phyloP scores from a whole-genome alignment of 1,284 basidiomycete genomes.

The Trametes hirsuta region DNA sequence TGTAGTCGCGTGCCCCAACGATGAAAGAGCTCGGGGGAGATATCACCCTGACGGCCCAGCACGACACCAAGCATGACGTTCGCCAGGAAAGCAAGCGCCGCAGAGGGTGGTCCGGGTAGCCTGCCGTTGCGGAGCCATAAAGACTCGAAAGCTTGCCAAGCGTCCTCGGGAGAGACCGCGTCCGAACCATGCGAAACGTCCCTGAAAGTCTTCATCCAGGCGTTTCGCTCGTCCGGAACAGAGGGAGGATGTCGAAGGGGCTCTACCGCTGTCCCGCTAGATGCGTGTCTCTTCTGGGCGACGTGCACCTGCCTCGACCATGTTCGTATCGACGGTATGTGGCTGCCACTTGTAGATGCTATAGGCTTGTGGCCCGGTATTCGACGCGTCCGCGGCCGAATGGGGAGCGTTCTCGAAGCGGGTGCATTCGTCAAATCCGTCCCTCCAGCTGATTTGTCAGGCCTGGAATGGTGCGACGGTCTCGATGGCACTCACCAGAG shows the following conservation, averaged over 20 bases:
- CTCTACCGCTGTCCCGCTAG: constrained; percentile 19
- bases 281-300: constrained; percentile 32
- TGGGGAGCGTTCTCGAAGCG: constrained; percentile 11
- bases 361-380: constrained; percentile 22
- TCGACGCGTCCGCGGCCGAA: constrained; percentile 30
- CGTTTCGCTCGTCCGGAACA: constrained; percentile 1
- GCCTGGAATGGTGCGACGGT: background rate
- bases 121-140: constrained; percentile 8
- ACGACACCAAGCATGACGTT: constrained; percentile 7
- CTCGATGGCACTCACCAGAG: constrained; percentile 13
- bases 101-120: constrained; percentile 7
- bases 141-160: constrained; percentile 23
- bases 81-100: constrained; percentile 12
- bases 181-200: constrained; percentile 8
- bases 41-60: background rate
- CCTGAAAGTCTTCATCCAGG: constrained; percentile 10
- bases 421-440: constrained; percentile 11
- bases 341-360: constrained; percentile 19
- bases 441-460: background rate
- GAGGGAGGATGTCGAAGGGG: background rate
- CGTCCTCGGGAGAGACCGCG: constrained; percentile 19
- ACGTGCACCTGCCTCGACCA: constrained; percentile 23
- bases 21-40: constrained; percentile 11
- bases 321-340: constrained; percentile 25
- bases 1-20: constrained; percentile 43